phyloP scores from a whole-genome alignment of 768 basidiomycete genomes.

The Tulasnella calospora region DNA sequence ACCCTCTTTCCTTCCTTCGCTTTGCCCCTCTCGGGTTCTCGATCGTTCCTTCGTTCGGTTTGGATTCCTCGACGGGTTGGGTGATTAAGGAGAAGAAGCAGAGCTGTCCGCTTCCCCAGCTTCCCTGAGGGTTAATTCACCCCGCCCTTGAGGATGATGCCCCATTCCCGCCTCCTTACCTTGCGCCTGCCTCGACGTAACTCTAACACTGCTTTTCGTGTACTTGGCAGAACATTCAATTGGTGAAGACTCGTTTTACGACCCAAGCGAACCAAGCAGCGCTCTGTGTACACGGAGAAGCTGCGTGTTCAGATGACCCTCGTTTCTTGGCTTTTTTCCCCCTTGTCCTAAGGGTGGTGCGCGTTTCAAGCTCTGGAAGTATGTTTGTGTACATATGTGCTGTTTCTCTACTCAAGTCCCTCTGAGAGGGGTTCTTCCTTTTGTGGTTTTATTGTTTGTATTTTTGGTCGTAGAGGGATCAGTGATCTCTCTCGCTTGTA shows the following conservation, averaged over 20 bases:
- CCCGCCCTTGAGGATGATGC: not conserved
- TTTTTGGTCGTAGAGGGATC: no score
- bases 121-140: not conserved
- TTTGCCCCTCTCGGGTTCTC: not conserved
- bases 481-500: no score
- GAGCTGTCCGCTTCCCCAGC: not conserved
- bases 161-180: not conserved
- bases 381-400: no score
- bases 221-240: not conserved
- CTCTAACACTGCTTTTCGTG: not conserved
- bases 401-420: not conserved
- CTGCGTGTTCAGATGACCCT: not conserved
- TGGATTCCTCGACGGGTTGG: not conserved
- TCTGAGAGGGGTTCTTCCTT: not conserved
- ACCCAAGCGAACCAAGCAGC: not conserved
- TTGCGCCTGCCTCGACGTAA: not conserved
- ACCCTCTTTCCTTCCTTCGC: not conserved
- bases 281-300: not conserved
- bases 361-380: no score
- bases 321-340: no score
- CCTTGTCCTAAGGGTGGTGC: no score
- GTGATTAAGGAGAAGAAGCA: not conserved
- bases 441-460: no score
- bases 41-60: not conserved
- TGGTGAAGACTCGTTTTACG: not conserved